Conservation (phyloP, 2,329 filamentous ascomycete genomes). For the Tolypocladium sp. region DNA sequence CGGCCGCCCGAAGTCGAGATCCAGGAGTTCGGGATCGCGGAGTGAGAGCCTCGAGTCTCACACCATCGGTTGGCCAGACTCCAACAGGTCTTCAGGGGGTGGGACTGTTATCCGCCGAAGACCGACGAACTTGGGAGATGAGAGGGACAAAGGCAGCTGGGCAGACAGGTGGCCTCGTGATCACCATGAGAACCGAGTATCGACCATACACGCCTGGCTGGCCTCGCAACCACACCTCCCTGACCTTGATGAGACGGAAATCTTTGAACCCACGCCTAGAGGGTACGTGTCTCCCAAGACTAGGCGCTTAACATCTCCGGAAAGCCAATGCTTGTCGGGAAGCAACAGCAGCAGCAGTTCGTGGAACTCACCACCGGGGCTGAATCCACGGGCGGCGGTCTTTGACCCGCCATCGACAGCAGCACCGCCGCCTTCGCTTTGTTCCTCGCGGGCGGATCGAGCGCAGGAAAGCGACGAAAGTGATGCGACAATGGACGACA, state of each 20-base stretch:
- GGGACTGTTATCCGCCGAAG: not conserved
- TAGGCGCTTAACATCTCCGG: too few relatives aligned
- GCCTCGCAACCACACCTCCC: constrained; percentile 1
- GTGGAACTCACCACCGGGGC: not conserved
- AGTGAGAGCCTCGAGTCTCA: not conserved
- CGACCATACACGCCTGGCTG: constrained; percentile 4
- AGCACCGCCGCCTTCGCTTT: not conserved
- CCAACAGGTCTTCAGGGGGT: not conserved
- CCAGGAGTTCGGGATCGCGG: too few relatives aligned
- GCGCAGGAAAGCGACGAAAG: not conserved
- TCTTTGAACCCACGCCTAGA: constrained; percentile 4
- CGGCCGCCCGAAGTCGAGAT: not conserved
- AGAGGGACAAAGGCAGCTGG: too few relatives aligned
- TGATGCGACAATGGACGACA: not conserved
- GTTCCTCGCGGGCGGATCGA: not conserved
- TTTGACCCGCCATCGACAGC: constrained; percentile 1
- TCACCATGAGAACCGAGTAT: not conserved
- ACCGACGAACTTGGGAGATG: not conserved
- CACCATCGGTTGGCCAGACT: not conserved
- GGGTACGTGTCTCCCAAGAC: not conserved
- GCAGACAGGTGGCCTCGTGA: not conserved
- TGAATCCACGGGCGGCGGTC: constrained; percentile 5
- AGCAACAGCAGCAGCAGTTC: not conserved
- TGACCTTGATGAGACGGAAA: not conserved
- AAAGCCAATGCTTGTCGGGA: not conserved